Percentiles rank a stretch among this genome's conserved stretches.
Evolutionary conservation across 768 basidiomycete genomes (phyloP).

Genomic region (Leccinum rimulosum): DNA sequence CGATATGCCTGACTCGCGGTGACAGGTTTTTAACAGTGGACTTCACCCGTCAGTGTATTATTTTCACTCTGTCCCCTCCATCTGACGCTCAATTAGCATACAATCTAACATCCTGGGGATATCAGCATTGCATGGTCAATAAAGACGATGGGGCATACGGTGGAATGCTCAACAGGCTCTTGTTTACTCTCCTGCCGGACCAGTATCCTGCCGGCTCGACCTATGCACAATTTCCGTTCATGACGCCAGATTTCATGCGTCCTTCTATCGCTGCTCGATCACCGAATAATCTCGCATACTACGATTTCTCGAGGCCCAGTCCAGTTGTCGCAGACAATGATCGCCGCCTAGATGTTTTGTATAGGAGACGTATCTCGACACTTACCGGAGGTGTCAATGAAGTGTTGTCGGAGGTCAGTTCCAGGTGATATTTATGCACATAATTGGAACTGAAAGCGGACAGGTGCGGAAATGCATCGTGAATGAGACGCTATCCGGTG

Average conservation of each 20-base stretch:
- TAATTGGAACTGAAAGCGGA: not conserved
- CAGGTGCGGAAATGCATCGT: slow-evolving; percentile 15
- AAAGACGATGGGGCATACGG: slow-evolving; percentile 67
- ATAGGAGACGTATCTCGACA: slow-evolving; percentile 16
- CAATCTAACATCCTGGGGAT: slow-evolving; percentile 81
- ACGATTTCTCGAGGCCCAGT: slow-evolving; percentile 56
- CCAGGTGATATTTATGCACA: not conserved
- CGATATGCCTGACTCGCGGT: slow-evolving; percentile 70
- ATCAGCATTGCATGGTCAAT: slow-evolving; percentile 64
- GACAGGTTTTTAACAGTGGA: slow-evolving; percentile 79
- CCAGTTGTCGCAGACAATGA: not conserved
- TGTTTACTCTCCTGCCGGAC: slow-evolving; percentile 71
- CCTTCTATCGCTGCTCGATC: slow-evolving; percentile 42
- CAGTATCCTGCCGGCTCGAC: slow-evolving; percentile 62
- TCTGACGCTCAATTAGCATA: slow-evolving; percentile 43
- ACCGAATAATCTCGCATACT: slow-evolving; percentile 39
- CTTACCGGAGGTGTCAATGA: slow-evolving; percentile 13
- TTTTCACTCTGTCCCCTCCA: not conserved
- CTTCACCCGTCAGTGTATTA: slow-evolving; percentile 58
- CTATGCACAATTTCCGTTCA: slow-evolving; percentile 82
- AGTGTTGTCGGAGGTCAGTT: slow-evolving; percentile 11
- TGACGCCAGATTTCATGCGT: slow-evolving; percentile 47
- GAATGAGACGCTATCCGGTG: slow-evolving; percentile 10
- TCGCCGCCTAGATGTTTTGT: slow-evolving; percentile 2
- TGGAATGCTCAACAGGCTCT: slow-evolving; percentile 68